A percentile compares a stretch with the other conserved stretches of the same genome.
Evolutionary conservation across 163 green algal species (phyloP).

Genomic region (Smithsoniella earleae): DNA sequence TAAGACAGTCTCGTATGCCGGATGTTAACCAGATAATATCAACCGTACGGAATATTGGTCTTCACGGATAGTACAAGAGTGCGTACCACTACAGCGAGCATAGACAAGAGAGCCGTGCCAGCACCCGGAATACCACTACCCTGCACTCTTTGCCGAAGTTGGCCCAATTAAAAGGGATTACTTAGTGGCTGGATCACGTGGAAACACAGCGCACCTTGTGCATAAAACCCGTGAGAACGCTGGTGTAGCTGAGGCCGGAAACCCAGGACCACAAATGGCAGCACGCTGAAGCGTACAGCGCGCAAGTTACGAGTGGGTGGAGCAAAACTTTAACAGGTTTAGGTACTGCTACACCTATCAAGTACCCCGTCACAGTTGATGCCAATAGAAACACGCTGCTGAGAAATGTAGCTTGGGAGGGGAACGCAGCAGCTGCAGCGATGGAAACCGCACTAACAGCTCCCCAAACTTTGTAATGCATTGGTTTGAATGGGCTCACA

Average conservation of each 20-base stretch:
- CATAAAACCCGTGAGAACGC: not conserved
- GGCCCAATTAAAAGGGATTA: too few relatives aligned
- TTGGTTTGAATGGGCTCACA: slow-evolving; percentile 44
- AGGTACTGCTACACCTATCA: slow-evolving; percentile 53
- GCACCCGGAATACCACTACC: slow-evolving; percentile 47
- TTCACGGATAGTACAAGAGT: too few relatives aligned
- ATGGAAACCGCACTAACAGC: slow-evolving; percentile 36
- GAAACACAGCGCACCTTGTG: slow-evolving; percentile 7
- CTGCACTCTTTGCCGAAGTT: slow-evolving; percentile 39
- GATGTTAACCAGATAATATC: too few relatives aligned
- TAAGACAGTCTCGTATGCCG: too few relatives aligned
- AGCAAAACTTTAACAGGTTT: slow-evolving; percentile 31
- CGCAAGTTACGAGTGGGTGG: slow-evolving; percentile 65
- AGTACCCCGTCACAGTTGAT: slow-evolving; percentile 56
- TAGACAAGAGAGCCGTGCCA: slow-evolving; percentile 75
- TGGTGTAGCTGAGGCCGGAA: not conserved
- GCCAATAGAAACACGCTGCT: slow-evolving; percentile 39
- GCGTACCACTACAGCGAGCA: slow-evolving; percentile 78
- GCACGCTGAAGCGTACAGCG: slow-evolving; percentile 25
- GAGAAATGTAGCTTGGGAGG: not conserved
- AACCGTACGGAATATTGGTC: too few relatives aligned
- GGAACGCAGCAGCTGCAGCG: slow-evolving; percentile 30
- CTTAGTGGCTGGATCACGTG: too few relatives aligned
- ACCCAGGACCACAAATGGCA: slow-evolving; percentile 2
- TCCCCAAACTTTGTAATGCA: slow-evolving; percentile 54